Evolutionary conservation across 2,329 filamentous ascomycete genomes (phyloP).

Genomic region (Apiospora arundinis): DNA sequence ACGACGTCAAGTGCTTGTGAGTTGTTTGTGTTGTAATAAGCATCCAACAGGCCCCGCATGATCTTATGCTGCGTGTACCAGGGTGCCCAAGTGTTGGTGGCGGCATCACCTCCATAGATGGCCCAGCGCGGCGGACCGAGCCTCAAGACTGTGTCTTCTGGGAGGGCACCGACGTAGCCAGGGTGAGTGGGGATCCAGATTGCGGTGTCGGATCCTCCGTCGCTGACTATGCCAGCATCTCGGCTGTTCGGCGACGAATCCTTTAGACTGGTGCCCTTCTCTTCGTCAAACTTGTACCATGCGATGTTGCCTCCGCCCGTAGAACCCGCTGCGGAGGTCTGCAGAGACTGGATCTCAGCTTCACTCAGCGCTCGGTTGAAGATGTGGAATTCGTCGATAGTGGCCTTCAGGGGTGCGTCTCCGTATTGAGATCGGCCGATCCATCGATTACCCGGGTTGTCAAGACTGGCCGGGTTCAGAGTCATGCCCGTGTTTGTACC

Average conservation of each 20-base stretch:
- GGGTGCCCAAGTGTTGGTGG: constrained; percentile 41
- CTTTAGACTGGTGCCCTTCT: constrained; percentile 27
- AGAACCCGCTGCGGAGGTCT: constrained; percentile 28
- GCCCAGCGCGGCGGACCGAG: constrained; percentile 43
- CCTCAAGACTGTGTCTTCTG: constrained; percentile 41
- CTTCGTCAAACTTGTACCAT: constrained; percentile 32
- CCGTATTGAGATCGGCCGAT: constrained; percentile 32
- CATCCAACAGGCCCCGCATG: constrained; percentile 41
- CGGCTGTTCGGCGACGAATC: constrained; percentile 31
- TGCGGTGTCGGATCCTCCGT: constrained; percentile 26
- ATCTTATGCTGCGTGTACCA: constrained; percentile 45
- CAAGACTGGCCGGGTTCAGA: constrained; percentile 27
- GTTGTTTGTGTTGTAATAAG: constrained; percentile 44
- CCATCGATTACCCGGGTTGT: constrained; percentile 33
- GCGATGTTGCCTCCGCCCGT: constrained; percentile 32
- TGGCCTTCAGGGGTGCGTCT: constrained; percentile 28
- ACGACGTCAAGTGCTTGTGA: constrained; percentile 37
- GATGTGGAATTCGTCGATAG: constrained; percentile 32
- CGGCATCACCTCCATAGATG: constrained; percentile 36
- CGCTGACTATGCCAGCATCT: constrained; percentile 28
- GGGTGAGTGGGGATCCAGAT: constrained; percentile 39
- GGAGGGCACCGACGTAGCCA: constrained; percentile 41
- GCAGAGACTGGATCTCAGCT: constrained; percentile 29
- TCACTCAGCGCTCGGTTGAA: constrained; percentile 30
- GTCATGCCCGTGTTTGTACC: constrained; percentile 29